Evolutionary conservation across 176 grass and related monocot genomes (phyloP), one percentile per base, ranked within the genome.

Genomic region (Elymus sibiricus): DNA sequence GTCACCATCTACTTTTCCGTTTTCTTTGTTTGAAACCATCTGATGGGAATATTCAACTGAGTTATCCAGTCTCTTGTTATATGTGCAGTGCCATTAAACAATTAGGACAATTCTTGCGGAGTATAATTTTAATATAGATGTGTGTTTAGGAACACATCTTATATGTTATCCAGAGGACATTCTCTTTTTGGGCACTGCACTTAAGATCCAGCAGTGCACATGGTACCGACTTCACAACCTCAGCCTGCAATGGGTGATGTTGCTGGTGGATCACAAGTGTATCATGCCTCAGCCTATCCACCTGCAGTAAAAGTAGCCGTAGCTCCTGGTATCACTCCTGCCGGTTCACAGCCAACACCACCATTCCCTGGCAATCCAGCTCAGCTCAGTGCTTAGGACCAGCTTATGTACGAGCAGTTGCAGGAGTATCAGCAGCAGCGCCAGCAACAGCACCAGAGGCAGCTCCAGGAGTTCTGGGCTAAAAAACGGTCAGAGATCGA

Each of bases 181-280:
- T n/a, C n/a, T n/a, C n/a, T n/a, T n/a, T n/a, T n/a, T n/a, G n/a
- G n/a, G n/a, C n/a, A n/a, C n/a, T n/a, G n/a, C n/a, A n/a, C n/a
- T n/a, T n/a, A n/a, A n/a, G n/a, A n/a, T n/a, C n/a, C n/a, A n/a
- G n/a, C n/a, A n/a, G n/a, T n/a, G n/a, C n/a, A n/a, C n/a, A n/a
- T n/a, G n/a, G n/a, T n/a, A n/a, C n/a, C 35, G 35, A 3, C 35
- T 37, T 37, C 4, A 5, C 35, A 93, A 39, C 55, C 83, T 81
- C 86, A 66, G 53, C 86, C 83, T 78, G 53, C 84, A 25, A 84
- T 89, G 22, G 76, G 70, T 49, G 80, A 67, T 74, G 86, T 61
- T 77, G 55, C 79, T 76, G 74, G 68, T 77, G 89, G 86, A 76
- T 90, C 86, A 7, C 92, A 91, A 84, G 79, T 67, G 29, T 86